Evolutionary conservation across 2,329 filamentous ascomycete species (phyloP).

Genomic region (Aspergillus eucalypticola): DNA sequence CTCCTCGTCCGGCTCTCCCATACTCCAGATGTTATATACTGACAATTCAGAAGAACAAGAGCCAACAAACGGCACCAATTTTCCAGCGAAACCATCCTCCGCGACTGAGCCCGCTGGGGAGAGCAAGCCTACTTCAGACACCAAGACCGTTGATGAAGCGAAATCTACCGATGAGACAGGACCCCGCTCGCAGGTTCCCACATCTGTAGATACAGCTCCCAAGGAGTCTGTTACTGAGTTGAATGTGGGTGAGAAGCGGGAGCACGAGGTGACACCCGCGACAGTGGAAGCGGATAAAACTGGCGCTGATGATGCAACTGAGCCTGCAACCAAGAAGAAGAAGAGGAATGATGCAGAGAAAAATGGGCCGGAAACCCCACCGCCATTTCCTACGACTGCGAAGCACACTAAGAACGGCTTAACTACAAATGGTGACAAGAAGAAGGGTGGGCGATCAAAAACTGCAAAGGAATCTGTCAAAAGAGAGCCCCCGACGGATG

Average conservation of each 20-base stretch:
- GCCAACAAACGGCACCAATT: conserved; percentile 10
- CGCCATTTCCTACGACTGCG: conserved; percentile 1
- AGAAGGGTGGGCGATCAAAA: conserved; percentile 34
- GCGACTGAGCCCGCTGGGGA: not conserved
- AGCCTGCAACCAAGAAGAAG: conserved; percentile 38
- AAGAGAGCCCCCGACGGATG: conserved; percentile 31
- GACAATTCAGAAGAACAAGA: conserved; percentile 18
- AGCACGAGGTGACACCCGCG: conserved; percentile 18
- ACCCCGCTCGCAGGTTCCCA: conserved; percentile 7
- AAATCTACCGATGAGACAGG: conserved; percentile 16
- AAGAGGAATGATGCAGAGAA: conserved; percentile 32
- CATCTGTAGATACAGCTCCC: not conserved
- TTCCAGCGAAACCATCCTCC: not conserved
- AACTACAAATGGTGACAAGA: conserved; percentile 28
- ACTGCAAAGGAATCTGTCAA: conserved; percentile 34
- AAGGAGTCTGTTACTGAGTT: conserved; percentile 6
- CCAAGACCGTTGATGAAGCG: conserved; percentile 9
- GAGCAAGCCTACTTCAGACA: conserved; percentile 3
- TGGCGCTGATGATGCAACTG: conserved; percentile 17
- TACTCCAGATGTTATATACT: conserved; percentile 12
- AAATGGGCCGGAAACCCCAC: conserved; percentile 18
- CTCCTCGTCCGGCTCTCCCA: not conserved
- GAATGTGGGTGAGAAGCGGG: conserved; percentile 28
- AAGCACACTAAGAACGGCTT: conserved; percentile 13
- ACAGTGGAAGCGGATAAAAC: conserved; percentile 12